A percentile compares a stretch with the other conserved stretches of the same genome.
These are phyloP conservation scores for Eucalyptus pumila DNA, from an alignment of 345 rosid genomes.

Conservation along the genomic window DNA sequence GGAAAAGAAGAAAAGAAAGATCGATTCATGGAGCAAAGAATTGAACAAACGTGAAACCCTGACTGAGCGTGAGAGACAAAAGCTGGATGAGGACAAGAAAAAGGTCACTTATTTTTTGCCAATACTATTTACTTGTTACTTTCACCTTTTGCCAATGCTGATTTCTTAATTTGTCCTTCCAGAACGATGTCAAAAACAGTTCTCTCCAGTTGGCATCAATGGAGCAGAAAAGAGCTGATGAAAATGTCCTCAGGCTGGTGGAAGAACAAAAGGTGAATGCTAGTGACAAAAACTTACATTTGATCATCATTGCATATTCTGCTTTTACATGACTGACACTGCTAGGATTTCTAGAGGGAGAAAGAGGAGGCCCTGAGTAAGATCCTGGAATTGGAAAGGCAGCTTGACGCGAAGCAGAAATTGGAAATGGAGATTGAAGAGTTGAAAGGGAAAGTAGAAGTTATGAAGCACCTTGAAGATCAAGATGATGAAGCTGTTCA, in stretches of 20 bases:
- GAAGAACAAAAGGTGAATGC: constrained; percentile 68
- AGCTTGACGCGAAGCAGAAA: constrained; percentile 66
- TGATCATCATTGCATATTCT: not conserved
- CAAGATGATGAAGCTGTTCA: constrained; percentile 59
- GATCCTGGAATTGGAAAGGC: constrained; percentile 55
- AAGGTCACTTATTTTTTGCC: constrained; percentile 17
- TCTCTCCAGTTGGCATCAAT: constrained; percentile 72
- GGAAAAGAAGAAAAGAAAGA: constrained; percentile 41
- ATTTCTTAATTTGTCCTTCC: constrained; percentile 1
- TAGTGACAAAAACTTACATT: not conserved
- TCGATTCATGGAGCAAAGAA: constrained; percentile 46
- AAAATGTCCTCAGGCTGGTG: constrained; percentile 53
- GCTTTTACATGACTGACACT: not conserved
- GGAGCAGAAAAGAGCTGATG: constrained; percentile 71
- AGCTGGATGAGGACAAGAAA: constrained; percentile 80
- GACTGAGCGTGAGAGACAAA: constrained; percentile 74
- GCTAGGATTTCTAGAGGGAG: constrained; percentile 44
- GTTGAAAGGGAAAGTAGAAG: constrained; percentile 65
- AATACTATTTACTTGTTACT: not conserved
- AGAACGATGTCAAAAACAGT: constrained; percentile 47
- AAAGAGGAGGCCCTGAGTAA: constrained; percentile 51
- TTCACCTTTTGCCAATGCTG: not conserved
- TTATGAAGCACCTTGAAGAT: constrained; percentile 74
- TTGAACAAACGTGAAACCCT: constrained; percentile 69
- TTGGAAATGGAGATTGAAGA: constrained; percentile 84